Evolutionary conservation across 2,329 filamentous ascomycete species (phyloP).

Genomic region (Microdochium trichocladiopsis): DNA sequence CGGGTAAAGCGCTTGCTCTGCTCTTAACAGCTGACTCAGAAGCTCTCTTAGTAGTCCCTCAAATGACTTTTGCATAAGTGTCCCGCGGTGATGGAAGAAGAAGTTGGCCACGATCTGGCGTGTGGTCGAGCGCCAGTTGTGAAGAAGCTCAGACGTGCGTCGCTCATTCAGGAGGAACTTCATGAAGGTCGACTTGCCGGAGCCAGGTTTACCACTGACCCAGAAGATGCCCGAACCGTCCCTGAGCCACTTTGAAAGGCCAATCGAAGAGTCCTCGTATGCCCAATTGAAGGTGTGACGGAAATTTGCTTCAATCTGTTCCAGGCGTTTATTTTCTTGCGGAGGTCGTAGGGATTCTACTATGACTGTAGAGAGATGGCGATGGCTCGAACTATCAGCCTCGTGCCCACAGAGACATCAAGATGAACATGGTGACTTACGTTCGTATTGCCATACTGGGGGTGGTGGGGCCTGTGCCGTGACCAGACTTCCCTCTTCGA

Average conservation of each 20-base stretch:
- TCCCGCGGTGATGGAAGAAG: not conserved
- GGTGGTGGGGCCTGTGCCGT: too few relatives aligned
- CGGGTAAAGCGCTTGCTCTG: not conserved
- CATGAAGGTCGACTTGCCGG: slow-evolving; percentile 13
- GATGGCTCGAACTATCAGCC: too few relatives aligned
- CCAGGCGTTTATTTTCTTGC: slow-evolving; percentile 1
- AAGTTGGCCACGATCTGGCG: slow-evolving; percentile 6
- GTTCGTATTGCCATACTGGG: not conserved
- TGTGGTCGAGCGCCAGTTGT: slow-evolving; percentile 1
- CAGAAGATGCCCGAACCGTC: slow-evolving; percentile 7
- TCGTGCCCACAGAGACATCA: not conserved
- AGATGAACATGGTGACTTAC: not conserved
- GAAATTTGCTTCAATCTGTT: slow-evolving; percentile 7
- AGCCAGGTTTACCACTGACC: slow-evolving; percentile 12
- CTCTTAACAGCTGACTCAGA: not conserved
- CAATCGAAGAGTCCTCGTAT: slow-evolving; percentile 2
- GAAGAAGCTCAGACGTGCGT: slow-evolving; percentile 6
- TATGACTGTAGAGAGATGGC: slow-evolving; percentile 3
- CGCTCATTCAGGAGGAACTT: slow-evolving; percentile 10
- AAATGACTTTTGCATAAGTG: not conserved
- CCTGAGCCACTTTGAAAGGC: slow-evolving; percentile 6
- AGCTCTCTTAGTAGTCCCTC: not conserved
- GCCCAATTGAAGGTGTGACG: slow-evolving; percentile 8
- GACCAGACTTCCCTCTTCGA: not conserved
- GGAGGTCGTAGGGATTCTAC: slow-evolving; percentile 2